Conservation (phyloP, 2,329 filamentous ascomycete genomes). For the Diaporthe sp. region DNA sequence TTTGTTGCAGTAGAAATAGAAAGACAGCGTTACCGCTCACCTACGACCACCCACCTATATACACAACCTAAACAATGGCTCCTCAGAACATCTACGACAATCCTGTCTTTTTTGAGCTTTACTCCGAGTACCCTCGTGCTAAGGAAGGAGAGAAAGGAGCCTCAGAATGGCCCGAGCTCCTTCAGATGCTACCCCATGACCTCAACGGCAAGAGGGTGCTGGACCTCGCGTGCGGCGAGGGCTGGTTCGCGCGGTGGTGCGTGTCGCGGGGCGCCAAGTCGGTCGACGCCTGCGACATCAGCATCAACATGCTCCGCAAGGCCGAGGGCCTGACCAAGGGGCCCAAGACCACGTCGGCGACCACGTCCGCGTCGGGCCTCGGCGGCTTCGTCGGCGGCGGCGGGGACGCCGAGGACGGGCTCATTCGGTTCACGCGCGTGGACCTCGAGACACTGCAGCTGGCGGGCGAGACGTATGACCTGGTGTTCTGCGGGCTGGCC, state of each 20-base stretch:
- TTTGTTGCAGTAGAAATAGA: slow-evolving; percentile 33
- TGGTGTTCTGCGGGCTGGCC: slow-evolving; percentile 58
- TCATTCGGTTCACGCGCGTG: slow-evolving; percentile 51
- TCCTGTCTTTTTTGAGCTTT: slow-evolving; percentile 58
- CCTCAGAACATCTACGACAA: slow-evolving; percentile 59
- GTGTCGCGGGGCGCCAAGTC: slow-evolving; percentile 52
- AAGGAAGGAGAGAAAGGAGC: slow-evolving; percentile 55
- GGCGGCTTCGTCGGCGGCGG: not conserved
- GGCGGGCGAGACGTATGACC: slow-evolving; percentile 48
- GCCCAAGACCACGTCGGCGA: slow-evolving; percentile 34
- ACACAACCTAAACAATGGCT: slow-evolving; percentile 33
- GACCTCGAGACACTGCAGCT: slow-evolving; percentile 53
- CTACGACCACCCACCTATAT: slow-evolving; percentile 13
- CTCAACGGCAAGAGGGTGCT: slow-evolving; percentile 53
- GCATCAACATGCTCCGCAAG: slow-evolving; percentile 58
- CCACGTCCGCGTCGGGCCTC: slow-evolving; percentile 5
- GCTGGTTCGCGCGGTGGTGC: slow-evolving; percentile 62
- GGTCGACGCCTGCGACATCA: slow-evolving; percentile 58
- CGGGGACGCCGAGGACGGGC: slow-evolving; percentile 9
- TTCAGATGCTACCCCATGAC: slow-evolving; percentile 53
- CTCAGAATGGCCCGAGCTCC: slow-evolving; percentile 61
- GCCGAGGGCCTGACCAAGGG: slow-evolving; percentile 49
- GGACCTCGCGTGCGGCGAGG: slow-evolving; percentile 63
- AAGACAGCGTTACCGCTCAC: slow-evolving; percentile 21
- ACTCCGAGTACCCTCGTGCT: slow-evolving; percentile 58